phyloP scores from a whole-genome alignment of 768 basidiomycete genomes.

The Podaxis pistillaris region DNA sequence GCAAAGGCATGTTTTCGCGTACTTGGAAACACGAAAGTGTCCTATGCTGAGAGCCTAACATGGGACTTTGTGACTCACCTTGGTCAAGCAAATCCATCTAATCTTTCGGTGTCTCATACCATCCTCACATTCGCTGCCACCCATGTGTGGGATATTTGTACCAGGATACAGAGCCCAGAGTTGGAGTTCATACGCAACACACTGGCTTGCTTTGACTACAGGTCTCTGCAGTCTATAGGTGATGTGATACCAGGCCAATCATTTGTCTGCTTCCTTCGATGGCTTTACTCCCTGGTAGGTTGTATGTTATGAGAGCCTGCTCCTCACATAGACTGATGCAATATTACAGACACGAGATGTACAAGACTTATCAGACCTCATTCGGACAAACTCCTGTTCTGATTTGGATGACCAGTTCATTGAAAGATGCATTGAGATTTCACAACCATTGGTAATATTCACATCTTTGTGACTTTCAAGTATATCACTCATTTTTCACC shows the following conservation, averaged over 20 bases:
- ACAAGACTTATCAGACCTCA: neutral
- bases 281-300: neutral
- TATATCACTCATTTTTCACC: too few relatives aligned
- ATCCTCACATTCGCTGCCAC: neutral
- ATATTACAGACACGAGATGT: neutral
- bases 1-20: neutral
- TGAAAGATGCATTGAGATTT: neutral
- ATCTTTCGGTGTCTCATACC: neutral
- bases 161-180: neutral
- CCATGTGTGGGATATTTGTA: neutral
- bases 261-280: neutral
- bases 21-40: neutral
- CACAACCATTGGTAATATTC: neutral
- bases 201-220: neutral
- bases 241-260: neutral
- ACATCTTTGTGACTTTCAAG: too few relatives aligned
- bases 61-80: neutral
- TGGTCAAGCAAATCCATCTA: neutral
- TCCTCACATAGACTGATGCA: neutral
- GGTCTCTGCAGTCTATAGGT: neutral
- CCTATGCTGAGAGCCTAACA: neutral
- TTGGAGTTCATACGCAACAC: neutral
- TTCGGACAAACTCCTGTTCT: neutral
- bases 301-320: neutral
- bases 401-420: neutral